Evolutionary conservation across 805 yeast genomes (phyloP), one percentile per base, ranked within the genome.

Genomic region (Saccharomyces jurei): DNA sequence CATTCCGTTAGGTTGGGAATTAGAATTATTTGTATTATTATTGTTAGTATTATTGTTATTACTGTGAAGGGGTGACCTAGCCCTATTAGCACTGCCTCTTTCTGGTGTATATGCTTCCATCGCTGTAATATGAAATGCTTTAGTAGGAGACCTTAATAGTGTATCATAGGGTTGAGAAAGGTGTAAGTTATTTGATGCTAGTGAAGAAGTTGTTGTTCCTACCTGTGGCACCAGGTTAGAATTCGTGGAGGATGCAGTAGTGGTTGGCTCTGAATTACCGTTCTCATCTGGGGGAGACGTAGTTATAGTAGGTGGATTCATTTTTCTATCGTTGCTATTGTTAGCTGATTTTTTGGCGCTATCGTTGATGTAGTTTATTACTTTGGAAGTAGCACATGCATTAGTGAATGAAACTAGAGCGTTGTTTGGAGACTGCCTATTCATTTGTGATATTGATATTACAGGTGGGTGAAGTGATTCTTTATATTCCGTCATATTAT

Each of bases 101-200:
- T 81, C 87, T 2, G 87, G 87, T 0, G 88, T 82, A 59, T 80
- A 81, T 4, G 86, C 84, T 60, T 82, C 87, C 58, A 80, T 66
- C n/a, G 83, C 79, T 30, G 77, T 74, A 1, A 76, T 72, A 50
- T 76, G 74, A 58, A 72, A 76, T 6, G 78, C 73, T 56, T 77
- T 77, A 1, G 72, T 66, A 13, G 79, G 79, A 3, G 72, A 69
- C 47, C 66, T 58, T 49, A 67, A 52, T 29, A 67, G 50, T 1
- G 68, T 52, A 27, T 63, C 69, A 50, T 62, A 63, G 2, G 60
- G 48, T 13, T 66, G 64, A 6, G 69, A 58, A 8, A 51, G 64
- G 57, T 54, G 69, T 14, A 36, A 22, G 25, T 17, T 36, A 22
- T 36, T 36, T 17, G 54, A 56, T 48, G 58, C 57, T 17, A 63